A percentile compares a stretch with the other conserved stretches of the same genome.
phyloP scores from a whole-genome alignment of 345 rosid species.

The Psidium guajava region DNA sequence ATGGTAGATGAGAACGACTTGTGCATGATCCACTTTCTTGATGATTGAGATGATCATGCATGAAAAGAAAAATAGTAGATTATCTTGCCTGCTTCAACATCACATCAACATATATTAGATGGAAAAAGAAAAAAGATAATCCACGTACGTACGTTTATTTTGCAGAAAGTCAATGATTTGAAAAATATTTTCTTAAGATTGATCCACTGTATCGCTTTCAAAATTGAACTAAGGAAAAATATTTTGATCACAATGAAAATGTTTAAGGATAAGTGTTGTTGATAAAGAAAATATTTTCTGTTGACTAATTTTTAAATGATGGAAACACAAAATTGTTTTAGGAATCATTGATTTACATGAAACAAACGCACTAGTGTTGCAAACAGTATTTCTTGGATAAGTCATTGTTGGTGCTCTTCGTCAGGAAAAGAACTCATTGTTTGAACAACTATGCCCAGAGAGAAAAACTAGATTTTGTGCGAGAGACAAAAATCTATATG shows the following conservation, averaged over 20 bases:
- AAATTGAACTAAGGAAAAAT: neutral
- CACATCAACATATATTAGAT: too few species aligned
- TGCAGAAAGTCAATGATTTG: neutral
- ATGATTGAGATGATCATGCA: too few species aligned
- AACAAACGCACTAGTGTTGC: neutral
- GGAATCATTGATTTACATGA: neutral
- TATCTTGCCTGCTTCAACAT: too few species aligned
- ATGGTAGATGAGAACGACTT: neutral
- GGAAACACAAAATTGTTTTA: neutral
- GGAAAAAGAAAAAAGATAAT: too few species aligned
- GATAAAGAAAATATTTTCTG: neutral
- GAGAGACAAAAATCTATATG: neutral
- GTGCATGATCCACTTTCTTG: neutral
- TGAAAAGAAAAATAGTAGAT: too few species aligned
- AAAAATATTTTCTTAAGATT: too few species aligned
- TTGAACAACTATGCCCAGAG: neutral
- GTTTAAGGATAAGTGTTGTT: neutral
- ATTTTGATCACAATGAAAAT: neutral
- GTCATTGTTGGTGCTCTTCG: neutral
- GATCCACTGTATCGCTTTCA: neutral
- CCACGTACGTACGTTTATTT: too few species aligned
- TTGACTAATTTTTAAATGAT: neutral
- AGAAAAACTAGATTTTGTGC: neutral
- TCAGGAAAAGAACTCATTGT: neutral
- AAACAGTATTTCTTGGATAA: neutral